Evolutionary conservation across 2,329 filamentous ascomycete genomes (phyloP), one percentile per base, ranked within the genome.

Genomic region (Coniochaeta sp.): DNA sequence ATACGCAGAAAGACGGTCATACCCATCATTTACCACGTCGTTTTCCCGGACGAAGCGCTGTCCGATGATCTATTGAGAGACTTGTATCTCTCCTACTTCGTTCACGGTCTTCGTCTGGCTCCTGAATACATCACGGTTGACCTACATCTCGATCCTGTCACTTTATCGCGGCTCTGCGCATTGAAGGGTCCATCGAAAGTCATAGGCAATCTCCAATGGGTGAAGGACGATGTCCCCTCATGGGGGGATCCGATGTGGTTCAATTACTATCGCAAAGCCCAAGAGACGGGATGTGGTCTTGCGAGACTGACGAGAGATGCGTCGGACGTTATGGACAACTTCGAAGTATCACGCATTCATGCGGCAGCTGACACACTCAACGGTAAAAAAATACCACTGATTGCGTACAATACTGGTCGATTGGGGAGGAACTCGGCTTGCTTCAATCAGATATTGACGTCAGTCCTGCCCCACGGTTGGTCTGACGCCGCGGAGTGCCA

Each of bases 111-210:
- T 10, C 79, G 86, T 30, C 74, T 89, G 17, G 81, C 81, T 0
- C 83, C 87, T 0, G 86, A 89, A 58, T 89, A 83, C 65, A 71
- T 85, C 61, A 84, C 84, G 0, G 71, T 89, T 17, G 86, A 90
- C 65, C 69, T 90, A 17, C 76, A 81, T 8, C 74, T 87, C 2
- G 81, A 81, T 8, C 78, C 83, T 55, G 69, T 73, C 2, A 68
- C 78, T 16, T 73, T 89, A 2, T 69, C 73, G 1, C 77, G 79
- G 38, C 72, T 89, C 14, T 69, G 85, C 9, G 69, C 71, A 12
- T 70, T 58, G 55, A 65, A 65, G 42, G 66, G 66, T 24, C 38
- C 59, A 9, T 65, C 83, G 12, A 87, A 84, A 61, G 74, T 89
- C 1, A 85, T 90, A 40, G 87, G 83, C 2, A 79, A 84, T 59